Conservation (phyloP, 1,139 yeast genomes). For the Yamadazyma atmosphaerica region DNA sequence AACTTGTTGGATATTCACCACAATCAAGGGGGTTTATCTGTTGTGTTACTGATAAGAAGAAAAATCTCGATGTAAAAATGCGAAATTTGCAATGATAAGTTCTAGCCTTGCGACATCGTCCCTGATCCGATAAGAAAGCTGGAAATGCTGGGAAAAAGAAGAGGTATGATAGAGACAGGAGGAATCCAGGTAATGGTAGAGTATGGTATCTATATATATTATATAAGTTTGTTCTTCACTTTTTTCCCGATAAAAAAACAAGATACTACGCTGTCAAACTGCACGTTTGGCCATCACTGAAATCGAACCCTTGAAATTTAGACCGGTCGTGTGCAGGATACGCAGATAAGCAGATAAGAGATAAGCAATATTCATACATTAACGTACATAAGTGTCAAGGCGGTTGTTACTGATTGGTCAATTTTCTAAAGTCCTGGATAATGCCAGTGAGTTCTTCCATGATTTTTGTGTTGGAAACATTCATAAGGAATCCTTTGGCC, state of each 20-base stretch:
- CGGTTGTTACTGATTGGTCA: too few species aligned
- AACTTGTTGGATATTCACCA: too few species aligned
- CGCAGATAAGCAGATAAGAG: slow-evolving; percentile 2
- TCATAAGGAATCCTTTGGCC: slow-evolving; percentile 19
- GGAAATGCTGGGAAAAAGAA: background rate
- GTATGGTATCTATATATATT: too few species aligned
- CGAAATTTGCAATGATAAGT: background rate
- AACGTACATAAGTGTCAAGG: too few species aligned
- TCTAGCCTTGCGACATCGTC: background rate
- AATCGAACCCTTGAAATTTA: background rate
- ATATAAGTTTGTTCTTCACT: too few species aligned
- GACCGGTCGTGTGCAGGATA: background rate
- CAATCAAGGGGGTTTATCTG: background rate
- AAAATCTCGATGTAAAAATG: background rate
- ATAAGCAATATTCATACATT: background rate
- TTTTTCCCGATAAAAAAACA: too few species aligned
- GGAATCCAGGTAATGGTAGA: too few species aligned
- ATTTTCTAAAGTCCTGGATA: slow-evolving; percentile 13
- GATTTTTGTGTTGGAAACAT: slow-evolving; percentile 24
- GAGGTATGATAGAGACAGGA: too few species aligned
- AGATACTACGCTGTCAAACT: too few species aligned
- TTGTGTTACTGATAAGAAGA: background rate
- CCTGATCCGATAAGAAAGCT: background rate
- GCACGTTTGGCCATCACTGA: too few species aligned
- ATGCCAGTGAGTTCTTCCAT: slow-evolving; percentile 27